These are phyloP conservation scores for Cicer arietinum DNA, from an alignment of 306 rosid genomes.

Conservation along the genomic window DNA sequence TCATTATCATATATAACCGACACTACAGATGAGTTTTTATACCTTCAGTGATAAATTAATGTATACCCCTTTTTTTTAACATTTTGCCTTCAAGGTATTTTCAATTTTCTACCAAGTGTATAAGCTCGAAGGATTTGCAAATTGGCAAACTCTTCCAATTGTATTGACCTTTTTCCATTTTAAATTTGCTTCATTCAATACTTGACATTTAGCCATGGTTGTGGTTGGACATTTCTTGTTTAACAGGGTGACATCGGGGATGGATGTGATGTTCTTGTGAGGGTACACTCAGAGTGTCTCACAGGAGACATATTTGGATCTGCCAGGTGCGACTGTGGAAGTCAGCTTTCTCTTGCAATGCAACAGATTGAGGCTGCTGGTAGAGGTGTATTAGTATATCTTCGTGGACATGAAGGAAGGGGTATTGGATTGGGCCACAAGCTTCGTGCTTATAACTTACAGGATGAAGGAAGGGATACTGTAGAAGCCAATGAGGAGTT, in stretches of 20 bases:
- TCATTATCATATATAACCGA: neutral
- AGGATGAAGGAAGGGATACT: conserved; percentile 82
- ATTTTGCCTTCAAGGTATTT: neutral
- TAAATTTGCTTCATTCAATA: conserved; percentile 17
- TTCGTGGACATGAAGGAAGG: conserved; percentile 97
- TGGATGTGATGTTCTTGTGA: conserved; percentile 87
- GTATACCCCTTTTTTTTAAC: neutral
- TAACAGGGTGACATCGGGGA: conserved; percentile 89
- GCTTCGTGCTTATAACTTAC: conserved; percentile 88
- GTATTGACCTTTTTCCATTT: neutral
- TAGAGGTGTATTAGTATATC: conserved; percentile 86
- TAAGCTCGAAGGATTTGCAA: conserved; percentile 11
- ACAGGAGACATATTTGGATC: conserved; percentile 97
- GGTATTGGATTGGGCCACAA: conserved; percentile 98
- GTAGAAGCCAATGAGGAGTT: conserved; percentile 97
- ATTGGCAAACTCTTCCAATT: neutral
- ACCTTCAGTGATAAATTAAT: neutral
- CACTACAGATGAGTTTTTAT: neutral
- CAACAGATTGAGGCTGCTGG: conserved; percentile 92
- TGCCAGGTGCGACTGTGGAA: conserved; percentile 95
- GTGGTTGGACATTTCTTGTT: conserved; percentile 33
- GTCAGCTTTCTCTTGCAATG: conserved; percentile 88
- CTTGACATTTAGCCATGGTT: neutral
- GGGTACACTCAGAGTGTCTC: conserved; percentile 97
- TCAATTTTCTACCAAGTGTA: neutral